Percentiles rank a stretch among this genome's conserved stretches.
phyloP scores from a whole-genome alignment of 306 rosid species.

The Casuarina glauca region DNA sequence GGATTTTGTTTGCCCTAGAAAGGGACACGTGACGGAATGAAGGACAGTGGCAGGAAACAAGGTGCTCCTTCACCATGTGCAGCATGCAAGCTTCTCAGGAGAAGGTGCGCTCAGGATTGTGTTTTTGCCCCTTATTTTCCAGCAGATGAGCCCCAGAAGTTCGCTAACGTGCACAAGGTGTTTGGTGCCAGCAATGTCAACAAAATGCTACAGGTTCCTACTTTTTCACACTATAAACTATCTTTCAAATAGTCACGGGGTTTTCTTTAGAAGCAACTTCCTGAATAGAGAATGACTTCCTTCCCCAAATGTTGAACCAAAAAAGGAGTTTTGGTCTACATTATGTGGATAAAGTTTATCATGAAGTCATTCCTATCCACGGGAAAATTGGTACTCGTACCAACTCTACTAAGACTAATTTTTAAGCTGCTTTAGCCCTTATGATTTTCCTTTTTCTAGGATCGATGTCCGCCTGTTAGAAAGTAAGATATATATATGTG shows the following conservation, averaged over 20 bases:
- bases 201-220: conserved; percentile 76
- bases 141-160: conserved; percentile 74
- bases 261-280: not conserved
- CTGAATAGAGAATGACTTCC: too few relatives aligned
- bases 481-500: too few relatives aligned
- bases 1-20: not conserved
- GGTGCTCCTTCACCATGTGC: conserved; percentile 80
- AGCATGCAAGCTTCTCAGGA: conserved; percentile 75
- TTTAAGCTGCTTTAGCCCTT: too few relatives aligned
- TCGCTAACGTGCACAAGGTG: conserved; percentile 83
- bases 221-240: not conserved
- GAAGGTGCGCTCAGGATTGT: conserved; percentile 74
- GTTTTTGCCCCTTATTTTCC: conserved; percentile 86
- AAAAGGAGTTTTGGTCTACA: too few relatives aligned
- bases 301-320: too few relatives aligned
- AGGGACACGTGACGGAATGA: not conserved
- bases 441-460: too few relatives aligned
- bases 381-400: too few relatives aligned
- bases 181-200: conserved; percentile 89
- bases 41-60: conserved; percentile 48
- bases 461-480: too few relatives aligned
- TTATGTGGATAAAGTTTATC: too few relatives aligned
- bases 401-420: too few relatives aligned
- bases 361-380: too few relatives aligned
- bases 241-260: too few relatives aligned